Evolutionary conservation across 257 asterid species (phyloP).

Genomic region (Coffea eugenioides): DNA sequence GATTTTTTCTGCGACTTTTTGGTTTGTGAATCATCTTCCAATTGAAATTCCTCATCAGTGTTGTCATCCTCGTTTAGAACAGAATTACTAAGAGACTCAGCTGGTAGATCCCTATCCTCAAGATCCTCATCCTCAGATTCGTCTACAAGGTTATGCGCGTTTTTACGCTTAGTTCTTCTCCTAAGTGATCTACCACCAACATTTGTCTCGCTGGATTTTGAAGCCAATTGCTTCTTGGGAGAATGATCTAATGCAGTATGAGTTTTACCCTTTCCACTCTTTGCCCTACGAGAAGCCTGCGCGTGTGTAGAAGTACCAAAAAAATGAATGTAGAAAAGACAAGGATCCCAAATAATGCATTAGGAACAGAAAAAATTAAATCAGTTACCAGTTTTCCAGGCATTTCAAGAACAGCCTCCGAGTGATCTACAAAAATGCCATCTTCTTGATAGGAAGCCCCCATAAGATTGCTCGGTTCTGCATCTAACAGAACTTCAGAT

Average conservation of each 20-base stretch:
- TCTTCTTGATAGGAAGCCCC: conserved; percentile 39
- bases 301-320: conserved; percentile 4
- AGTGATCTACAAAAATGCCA: conserved; percentile 24
- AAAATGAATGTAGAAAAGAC: conserved; percentile 2
- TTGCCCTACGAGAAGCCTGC: conserved; percentile 63
- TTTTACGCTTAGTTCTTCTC: conserved; percentile 36
- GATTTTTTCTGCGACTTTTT: conserved; percentile 43
- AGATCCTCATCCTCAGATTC: conserved; percentile 43
- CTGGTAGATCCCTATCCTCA: conserved; percentile 32
- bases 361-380: conserved; percentile 8
- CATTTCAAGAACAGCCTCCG: conserved; percentile 38
- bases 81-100: conserved; percentile 34
- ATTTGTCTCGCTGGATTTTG: conserved; percentile 36
- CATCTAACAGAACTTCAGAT: conserved; percentile 42
- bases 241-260: conserved; percentile 34
- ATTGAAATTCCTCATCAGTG: conserved; percentile 40
- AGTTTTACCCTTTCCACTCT: conserved; percentile 26
- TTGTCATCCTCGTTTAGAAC: conserved; percentile 35
- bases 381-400: conserved; percentile 53
- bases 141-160: conserved; percentile 33
- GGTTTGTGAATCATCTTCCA: conserved; percentile 38
- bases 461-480: conserved; percentile 31
- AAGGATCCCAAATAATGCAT: conserved; percentile 16
- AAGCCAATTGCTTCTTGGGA: conserved; percentile 38
- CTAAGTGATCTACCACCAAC: conserved; percentile 44